phyloP scores from a whole-genome alignment of 2,329 filamentous ascomycete genomes.

The Colletotrichum chlorophyti region DNA sequence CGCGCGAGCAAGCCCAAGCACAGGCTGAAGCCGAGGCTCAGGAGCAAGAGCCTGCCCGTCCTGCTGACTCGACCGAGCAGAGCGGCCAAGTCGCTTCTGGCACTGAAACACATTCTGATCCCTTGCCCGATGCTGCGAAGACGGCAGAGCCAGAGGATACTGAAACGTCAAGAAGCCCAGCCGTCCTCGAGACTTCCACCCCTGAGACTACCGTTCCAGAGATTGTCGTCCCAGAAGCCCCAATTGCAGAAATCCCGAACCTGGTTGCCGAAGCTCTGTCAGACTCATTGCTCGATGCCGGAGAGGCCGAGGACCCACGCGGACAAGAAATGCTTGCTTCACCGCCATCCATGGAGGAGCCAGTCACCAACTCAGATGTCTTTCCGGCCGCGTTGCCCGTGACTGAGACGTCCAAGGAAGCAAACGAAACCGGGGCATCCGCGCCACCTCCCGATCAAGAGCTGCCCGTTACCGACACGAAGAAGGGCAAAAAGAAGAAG shows the following conservation, averaged over 20 bases:
- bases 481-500: constrained; percentile 45
- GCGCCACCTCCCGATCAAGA: not conserved
- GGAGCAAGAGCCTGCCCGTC: constrained; percentile 21
- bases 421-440: constrained; percentile 1
- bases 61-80: constrained; percentile 1
- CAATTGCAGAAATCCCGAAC: too few species aligned
- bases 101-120: not conserved
- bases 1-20: constrained; percentile 8
- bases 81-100: not conserved
- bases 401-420: not conserved
- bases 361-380: not conserved
- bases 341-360: not conserved
- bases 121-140: not conserved
- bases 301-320: not conserved
- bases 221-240: too few species aligned
- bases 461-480: constrained; percentile 20
- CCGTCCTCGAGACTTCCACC: not conserved
- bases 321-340: not conserved
- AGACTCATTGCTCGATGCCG: not conserved
- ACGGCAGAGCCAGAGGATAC: not conserved
- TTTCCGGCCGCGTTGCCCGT: not conserved
- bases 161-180: not conserved
- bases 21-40: too few species aligned
- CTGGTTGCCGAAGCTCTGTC: constrained; percentile 8
- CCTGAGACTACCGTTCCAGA: too few species aligned